Evolutionary conservation across 2,329 filamentous ascomycete species (phyloP).

Genomic region (Xylaria sp.): DNA sequence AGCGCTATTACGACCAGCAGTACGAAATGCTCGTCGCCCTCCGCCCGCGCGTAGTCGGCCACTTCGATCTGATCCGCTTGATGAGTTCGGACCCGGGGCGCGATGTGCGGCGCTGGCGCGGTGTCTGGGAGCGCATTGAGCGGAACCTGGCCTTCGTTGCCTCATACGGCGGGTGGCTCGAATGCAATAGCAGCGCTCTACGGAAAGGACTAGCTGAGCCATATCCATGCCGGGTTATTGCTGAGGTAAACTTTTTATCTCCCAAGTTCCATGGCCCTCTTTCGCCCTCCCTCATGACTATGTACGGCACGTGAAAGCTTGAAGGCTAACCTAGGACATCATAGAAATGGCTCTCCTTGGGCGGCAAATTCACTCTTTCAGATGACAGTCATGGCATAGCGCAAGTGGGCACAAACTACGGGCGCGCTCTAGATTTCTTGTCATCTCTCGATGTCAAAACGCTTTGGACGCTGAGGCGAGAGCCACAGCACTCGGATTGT

Average conservation of each 20-base stretch:
- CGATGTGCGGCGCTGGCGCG: slow-evolving; percentile 66
- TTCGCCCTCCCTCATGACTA: background rate
- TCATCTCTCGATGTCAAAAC: slow-evolving; percentile 71
- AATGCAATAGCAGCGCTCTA: slow-evolving; percentile 88
- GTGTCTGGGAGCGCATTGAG: slow-evolving; percentile 78
- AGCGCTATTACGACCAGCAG: slow-evolving; percentile 90
- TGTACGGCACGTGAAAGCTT: background rate
- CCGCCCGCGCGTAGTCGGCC: slow-evolving; percentile 83
- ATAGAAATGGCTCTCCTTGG: slow-evolving; percentile 76
- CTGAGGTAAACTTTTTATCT: slow-evolving; percentile 61
- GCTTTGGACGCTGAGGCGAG: slow-evolving; percentile 67
- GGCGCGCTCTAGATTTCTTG: slow-evolving; percentile 75
- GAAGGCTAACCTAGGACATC: slow-evolving; percentile 5
- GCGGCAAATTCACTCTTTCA: slow-evolving; percentile 87
- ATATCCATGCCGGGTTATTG: slow-evolving; percentile 84
- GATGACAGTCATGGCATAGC: slow-evolving; percentile 93
- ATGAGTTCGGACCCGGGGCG: slow-evolving; percentile 76
- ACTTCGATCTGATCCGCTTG: slow-evolving; percentile 92
- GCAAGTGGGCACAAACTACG: slow-evolving; percentile 89
- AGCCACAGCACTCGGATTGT: slow-evolving; percentile 42
- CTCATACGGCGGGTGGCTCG: slow-evolving; percentile 82
- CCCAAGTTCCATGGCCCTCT: slow-evolving; percentile 17
- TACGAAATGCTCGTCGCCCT: slow-evolving; percentile 80
- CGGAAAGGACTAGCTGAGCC: slow-evolving; percentile 92
- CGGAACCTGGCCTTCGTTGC: slow-evolving; percentile 79